Conservation (phyloP, 441 rosid species). For the Euphorbia corollata region DNA sequence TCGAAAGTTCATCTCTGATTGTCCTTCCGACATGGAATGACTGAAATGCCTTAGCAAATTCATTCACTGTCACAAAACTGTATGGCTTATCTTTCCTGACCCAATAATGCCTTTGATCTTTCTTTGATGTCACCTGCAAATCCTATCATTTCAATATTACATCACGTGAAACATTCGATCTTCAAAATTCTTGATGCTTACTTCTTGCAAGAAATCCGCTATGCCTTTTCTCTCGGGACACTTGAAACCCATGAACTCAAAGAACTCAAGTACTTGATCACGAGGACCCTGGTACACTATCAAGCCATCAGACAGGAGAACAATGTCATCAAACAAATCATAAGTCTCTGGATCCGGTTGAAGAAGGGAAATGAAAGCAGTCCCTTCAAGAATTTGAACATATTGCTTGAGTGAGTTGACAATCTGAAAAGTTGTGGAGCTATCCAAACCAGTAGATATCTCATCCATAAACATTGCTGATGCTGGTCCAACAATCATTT, state of each 20-base stretch:
- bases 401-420: conserved; percentile 60
- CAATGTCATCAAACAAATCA: conserved; percentile 73
- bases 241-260: conserved; percentile 69
- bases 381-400: conserved; percentile 64
- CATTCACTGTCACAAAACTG: conserved; percentile 49
- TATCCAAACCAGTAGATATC: conserved; percentile 88
- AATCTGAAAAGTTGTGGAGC: conserved; percentile 79
- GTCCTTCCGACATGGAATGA: conserved; percentile 57
- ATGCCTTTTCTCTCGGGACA: conserved; percentile 85
- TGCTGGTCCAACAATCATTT: conserved; percentile 83
- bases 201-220: conserved; percentile 82
- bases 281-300: conserved; percentile 79
- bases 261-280: conserved; percentile 59
- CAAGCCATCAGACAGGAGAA: conserved; percentile 68
- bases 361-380: conserved; percentile 29
- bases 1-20: conserved; percentile 46
- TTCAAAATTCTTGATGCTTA: conserved; percentile 16
- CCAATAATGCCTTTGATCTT: conserved; percentile 91
- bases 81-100: conserved; percentile 39
- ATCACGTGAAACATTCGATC: neutral
- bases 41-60: conserved; percentile 66
- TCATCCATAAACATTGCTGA: conserved; percentile 78
- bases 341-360: conserved; percentile 93
- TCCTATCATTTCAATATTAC: conserved; percentile 22
- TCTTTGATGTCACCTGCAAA: conserved; percentile 83